Base-by-base conservation (phyloP, 805 yeast genomes). In the Spathaspora passalidarum region DNA sequence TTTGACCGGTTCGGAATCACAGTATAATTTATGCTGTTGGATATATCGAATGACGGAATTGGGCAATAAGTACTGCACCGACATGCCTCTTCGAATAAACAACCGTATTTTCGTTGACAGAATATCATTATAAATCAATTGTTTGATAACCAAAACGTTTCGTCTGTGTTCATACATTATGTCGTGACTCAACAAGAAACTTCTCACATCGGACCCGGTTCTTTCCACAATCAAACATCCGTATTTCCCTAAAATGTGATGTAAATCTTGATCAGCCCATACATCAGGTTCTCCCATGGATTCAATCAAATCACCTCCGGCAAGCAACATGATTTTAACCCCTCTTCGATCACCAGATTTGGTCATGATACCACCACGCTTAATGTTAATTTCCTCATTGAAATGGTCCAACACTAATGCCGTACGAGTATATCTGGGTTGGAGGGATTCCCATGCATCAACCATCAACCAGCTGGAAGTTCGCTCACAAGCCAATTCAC, bases 241-340 rank as follows among this genome's bases (percentile, higher is more conserved):
- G 65, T 94, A 94, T 50, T 87, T 84, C 21, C 99, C 99, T 54
- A 94, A 75, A 40, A 94, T 94, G 63, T 94, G 99, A 58, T 90
- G 96, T 57, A 94, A 74, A 66, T 94, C 99, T 47, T 79, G 85
- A 63, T 92, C 98, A 1, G 96, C 96, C 99, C 99, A 94, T 32
- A 94, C 99, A 58, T 92, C 94, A 18, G 99, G 98, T 66, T 94
- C 99, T n/a, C 99, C 99, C 98, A 94, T 94, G 38, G 95, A 84
- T 65, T 94, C 99, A 44, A 94, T 94, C 55, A 94, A 77, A 66
- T 94, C 99, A 37, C 99, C 99, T 43, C 99, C 99, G 0, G 99
- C 99, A 35, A 94, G 72, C 45, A 94, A 76, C 98, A 94, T 92
- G 57, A 94, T 85, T 63, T 92, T 92, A 44, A 87, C 96, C 19